Base-by-base conservation (phyloP, 2,329 filamentous ascomycete genomes). In the Coleophoma cylindrospora region DNA sequence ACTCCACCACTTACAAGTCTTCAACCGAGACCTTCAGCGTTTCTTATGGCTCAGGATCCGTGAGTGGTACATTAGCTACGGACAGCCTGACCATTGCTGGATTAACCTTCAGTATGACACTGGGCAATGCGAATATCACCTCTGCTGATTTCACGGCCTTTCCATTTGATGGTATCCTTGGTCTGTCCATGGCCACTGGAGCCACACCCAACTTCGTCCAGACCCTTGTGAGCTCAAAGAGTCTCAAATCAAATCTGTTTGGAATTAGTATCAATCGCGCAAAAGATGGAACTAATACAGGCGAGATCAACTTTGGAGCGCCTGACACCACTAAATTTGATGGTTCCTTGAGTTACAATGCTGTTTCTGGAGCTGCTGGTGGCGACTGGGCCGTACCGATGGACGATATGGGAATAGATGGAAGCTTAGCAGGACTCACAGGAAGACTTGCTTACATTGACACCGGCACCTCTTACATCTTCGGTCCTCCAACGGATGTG, bases 81-180 rank as follows among this genome's bases (percentile, higher is more conserved):
- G 91, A 96, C 61, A 83, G 73, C 0, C 64, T 94, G 19, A 73
- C 75, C 4, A 70, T 95, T 56, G 87, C 83, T 2, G 81, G 80
- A 14, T 73, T 91, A 54, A 78, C 74, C 40, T 64, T 89, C 13
- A 66, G 75, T 2, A 76, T 90, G 59, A 73, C 80, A 3, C 88
- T 96, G 61, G 91, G 91, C 4, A 69, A 91, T 52, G 89, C 87
- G 19, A 79, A 77, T 34, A 77, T 77, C 21, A 87, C 87, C 2
- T 90, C 88, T 1, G 69, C 81, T 47, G 84, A 94, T 55, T 95
- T 96, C 66, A 69, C 73, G 27, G 77, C 79, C 47, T 95, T 92
- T 60, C 86, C 89, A 1, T 91, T 95, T 67, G 91, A 96, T 65
- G 91, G 91, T 21, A 95, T 96, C 45, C 71, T 96, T 3, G 91